A percentile compares a stretch with the other conserved stretches of the same genome.
phyloP scores from a whole-genome alignment of 345 rosid species.

The Salix caprea region DNA sequence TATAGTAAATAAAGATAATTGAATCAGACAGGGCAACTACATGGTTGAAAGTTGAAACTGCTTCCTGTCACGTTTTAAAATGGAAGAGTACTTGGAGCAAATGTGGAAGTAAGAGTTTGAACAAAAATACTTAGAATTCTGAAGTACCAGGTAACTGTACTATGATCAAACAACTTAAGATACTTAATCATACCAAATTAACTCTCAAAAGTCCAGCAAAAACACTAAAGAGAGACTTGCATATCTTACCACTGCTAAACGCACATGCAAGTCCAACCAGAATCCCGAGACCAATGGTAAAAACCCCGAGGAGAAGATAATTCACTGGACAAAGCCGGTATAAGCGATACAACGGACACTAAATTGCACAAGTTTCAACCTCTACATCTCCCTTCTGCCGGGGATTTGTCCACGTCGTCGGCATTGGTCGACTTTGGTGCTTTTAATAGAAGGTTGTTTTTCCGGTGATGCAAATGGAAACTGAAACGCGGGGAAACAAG shows the following conservation, averaged over 20 bases:
- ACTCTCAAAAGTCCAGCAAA: not conserved
- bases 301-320: not conserved
- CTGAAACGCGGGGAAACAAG: not conserved
- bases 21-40: not conserved
- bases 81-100: not conserved
- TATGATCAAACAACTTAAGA: not conserved
- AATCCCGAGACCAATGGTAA: not conserved
- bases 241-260: constrained; percentile 2
- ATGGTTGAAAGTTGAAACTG: not conserved
- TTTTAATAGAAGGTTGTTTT: not conserved
- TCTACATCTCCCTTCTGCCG: not conserved
- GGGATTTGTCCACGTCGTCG: not conserved
- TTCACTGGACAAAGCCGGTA: constrained; percentile 1
- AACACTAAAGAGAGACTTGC: not conserved
- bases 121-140: not conserved
- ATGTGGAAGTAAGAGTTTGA: not conserved
- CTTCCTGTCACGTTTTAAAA: not conserved
- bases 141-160: not conserved
- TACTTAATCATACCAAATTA: not conserved
- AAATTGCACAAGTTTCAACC: not conserved
- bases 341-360: not conserved
- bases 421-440: not conserved
- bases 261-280: constrained; percentile 2
- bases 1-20: not conserved
- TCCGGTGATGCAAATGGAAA: not conserved